Base-by-base conservation (phyloP, 23 red algal species). In the Gracilaria caudata region DNA sequence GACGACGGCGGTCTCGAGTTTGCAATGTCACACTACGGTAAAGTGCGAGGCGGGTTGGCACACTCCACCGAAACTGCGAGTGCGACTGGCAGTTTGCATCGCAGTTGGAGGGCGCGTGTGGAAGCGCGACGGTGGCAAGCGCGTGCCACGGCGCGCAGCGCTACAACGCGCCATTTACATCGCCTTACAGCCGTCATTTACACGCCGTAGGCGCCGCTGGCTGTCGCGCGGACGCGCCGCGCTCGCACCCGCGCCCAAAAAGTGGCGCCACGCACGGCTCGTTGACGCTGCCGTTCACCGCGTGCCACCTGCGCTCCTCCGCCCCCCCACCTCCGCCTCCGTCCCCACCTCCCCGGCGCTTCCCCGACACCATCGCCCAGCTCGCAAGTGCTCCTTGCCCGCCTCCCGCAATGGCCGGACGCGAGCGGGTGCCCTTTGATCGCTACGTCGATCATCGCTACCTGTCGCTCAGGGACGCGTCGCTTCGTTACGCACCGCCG, bases 361-460 rank as follows among this genome's bases (percentile, higher is more conserved):
- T 2, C 40, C 73, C 6, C 23, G 9, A 1, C 73, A 4, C 36
- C 38, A 7, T 14, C 29, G 8, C 39, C 41, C 20, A 8, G 37
- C 64, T 20, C 6, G 1, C 64, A 19, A 1, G 6, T 14, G 49
- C 49, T n/a, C n/a, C n/a, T 53, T 53, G 6, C 49, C 7, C 44
- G 1, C 39, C 44, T 54, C 36, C n/a, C 54, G 38, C 21, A 2
- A 57, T 81, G 77, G 54, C 37, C 25, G 77, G 54, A 0, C n/a
- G 37, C 7, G 58, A 41, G 70, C 70, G 39, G 10, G 43, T 75
- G 21, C 70, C 70, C 33, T 8, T 43, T 75, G 70, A 75, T 43
- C 70, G 70, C 70, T 75, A 66, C 29, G 61, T 75, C 39, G 37
- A 75, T 49, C 70, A 49, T 47, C 43, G 70, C 21, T 75, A 75